A percentile compares a stretch with the other conserved stretches of the same genome.
These are phyloP conservation scores for Fragaria vesca DNA, from an alignment of 306 rosid genomes.

Conservation along the genomic window DNA sequence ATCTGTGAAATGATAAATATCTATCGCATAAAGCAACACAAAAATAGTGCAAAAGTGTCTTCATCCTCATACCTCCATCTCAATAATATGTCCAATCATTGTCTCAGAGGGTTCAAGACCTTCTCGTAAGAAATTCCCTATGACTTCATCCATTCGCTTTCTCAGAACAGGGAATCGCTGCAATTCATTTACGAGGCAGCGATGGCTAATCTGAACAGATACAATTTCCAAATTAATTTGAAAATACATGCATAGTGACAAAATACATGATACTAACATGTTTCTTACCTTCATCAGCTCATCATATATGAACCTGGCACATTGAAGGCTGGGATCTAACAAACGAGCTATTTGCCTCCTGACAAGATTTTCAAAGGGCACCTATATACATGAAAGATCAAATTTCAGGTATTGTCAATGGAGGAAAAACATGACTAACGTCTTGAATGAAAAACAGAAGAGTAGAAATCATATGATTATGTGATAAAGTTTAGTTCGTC, in stretches of 20 bases:
- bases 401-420: not conserved
- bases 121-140: conserved; percentile 81
- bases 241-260: conserved; percentile 12
- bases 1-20: not conserved
- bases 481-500: not conserved
- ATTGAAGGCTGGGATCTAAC: conserved; percentile 97
- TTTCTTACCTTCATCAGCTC: conserved; percentile 74
- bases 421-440: not conserved
- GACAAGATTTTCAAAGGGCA: conserved; percentile 93
- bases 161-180: conserved; percentile 91
- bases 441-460: not conserved
- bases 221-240: not conserved
- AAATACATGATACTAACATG: conserved; percentile 2
- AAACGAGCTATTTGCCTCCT: conserved; percentile 91
- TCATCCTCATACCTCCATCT: conserved; percentile 76
- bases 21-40: not conserved
- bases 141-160: conserved; percentile 95
- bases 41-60: not conserved
- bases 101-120: conserved; percentile 92
- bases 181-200: conserved; percentile 77
- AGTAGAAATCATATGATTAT: not conserved
- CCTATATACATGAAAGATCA: conserved; percentile 46
- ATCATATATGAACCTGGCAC: conserved; percentile 95
- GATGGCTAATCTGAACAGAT: conserved; percentile 84
- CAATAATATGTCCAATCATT: conserved; percentile 91